Evolutionary conservation across 192 early-diverging fungal species (phyloP).

Genomic region (Rhizophlyctis rosea): DNA sequence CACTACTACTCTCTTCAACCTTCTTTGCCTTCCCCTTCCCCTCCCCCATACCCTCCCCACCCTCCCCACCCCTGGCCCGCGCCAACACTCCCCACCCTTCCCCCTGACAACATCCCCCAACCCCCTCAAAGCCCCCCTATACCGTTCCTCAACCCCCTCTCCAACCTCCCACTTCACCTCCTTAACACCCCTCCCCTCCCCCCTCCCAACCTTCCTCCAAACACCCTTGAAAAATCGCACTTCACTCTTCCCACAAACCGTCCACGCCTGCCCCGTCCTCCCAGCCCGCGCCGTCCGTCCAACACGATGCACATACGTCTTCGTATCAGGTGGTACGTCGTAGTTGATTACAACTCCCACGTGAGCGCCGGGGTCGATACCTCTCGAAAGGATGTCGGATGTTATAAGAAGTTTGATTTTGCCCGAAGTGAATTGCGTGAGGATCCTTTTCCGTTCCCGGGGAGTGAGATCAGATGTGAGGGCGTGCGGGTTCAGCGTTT

Average conservation of each 20-base stretch:
- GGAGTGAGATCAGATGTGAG: slow-evolving; percentile 35
- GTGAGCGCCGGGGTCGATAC: slow-evolving; percentile 76
- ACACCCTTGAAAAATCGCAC: slow-evolving; percentile 45
- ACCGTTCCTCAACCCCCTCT: not conserved
- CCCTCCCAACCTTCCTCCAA: slow-evolving; percentile 11
- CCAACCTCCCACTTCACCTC: slow-evolving; percentile 11
- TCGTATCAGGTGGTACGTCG: slow-evolving; percentile 79
- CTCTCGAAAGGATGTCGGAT: slow-evolving; percentile 89
- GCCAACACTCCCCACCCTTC: too few relatives aligned
- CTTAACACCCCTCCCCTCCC: slow-evolving; percentile 1
- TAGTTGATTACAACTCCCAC: slow-evolving; percentile 87
- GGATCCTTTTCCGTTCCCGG: slow-evolving; percentile 17
- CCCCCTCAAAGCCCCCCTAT: slow-evolving; percentile 3
- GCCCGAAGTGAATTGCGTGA: slow-evolving; percentile 25
- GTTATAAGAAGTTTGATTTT: slow-evolving; percentile 56
- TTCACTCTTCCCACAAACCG: slow-evolving; percentile 37
- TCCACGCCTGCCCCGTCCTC: slow-evolving; percentile 57
- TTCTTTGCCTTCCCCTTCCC: too few relatives aligned
- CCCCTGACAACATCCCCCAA: slow-evolving; percentile 6
- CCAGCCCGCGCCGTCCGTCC: slow-evolving; percentile 93
- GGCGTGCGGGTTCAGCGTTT: slow-evolving; percentile 18
- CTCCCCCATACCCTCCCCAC: too few relatives aligned
- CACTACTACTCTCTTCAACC: too few relatives aligned
- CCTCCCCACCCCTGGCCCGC: too few relatives aligned
- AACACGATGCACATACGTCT: slow-evolving; percentile 94